Percentiles rank a stretch among this genome's conserved stretches.
Conservation (phyloP, 164 flowering plant genomes). For the Paratinospora sagittata region DNA sequence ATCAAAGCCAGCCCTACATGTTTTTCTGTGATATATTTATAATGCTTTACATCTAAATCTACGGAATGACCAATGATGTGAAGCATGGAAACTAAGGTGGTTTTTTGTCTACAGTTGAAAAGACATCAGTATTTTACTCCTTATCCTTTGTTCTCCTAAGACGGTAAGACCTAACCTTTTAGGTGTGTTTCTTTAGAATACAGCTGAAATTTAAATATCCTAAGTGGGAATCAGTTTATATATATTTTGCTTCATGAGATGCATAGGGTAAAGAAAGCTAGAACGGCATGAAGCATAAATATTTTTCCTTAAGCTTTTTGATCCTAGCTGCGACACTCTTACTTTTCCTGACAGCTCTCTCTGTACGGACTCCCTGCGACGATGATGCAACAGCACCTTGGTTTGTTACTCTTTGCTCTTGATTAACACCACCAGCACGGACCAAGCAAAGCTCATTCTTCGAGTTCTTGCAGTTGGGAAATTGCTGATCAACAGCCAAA, state of each 20-base stretch:
- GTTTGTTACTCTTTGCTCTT: slow-evolving; percentile 18
- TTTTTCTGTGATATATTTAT: no score
- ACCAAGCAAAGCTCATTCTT: not conserved
- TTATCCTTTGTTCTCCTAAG: not conserved
- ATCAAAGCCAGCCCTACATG: no score
- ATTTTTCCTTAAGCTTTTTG: slow-evolving; percentile 26
- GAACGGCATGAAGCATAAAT: slow-evolving; percentile 35
- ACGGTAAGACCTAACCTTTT: not conserved
- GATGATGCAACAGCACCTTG: slow-evolving; percentile 17
- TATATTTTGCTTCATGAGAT: not conserved
- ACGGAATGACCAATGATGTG: no score
- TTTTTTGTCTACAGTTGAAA: no score
- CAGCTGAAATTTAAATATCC: not conserved
- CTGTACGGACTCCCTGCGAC: not conserved
- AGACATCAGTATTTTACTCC: no score
- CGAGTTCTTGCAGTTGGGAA: not conserved
- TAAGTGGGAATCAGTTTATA: not conserved
- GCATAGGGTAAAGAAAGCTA: slow-evolving; percentile 11
- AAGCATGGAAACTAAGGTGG: no score
- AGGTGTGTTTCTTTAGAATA: not conserved
- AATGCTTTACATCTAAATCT: no score
- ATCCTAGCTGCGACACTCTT: slow-evolving; percentile 15
- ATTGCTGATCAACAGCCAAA: slow-evolving; percentile 1
- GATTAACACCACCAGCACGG: not conserved
- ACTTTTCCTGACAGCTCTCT: not conserved